Conservation (phyloP, 176 grass and related monocot species). For the Ananas comosus region DNA sequence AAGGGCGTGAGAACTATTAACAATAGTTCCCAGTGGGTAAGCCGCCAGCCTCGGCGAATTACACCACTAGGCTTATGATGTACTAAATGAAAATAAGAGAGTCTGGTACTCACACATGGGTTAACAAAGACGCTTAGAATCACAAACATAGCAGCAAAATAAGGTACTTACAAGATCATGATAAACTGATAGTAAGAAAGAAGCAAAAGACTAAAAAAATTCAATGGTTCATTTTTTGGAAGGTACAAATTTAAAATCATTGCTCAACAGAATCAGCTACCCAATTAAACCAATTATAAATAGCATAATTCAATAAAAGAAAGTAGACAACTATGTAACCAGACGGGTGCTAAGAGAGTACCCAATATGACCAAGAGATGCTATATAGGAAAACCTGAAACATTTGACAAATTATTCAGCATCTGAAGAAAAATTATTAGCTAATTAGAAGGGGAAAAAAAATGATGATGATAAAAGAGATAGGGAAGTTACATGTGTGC, state of each 20-base stretch:
- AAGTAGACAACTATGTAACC: not conserved
- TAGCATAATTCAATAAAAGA: not conserved
- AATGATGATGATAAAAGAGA: conserved; percentile 9
- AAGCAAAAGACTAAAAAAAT: not conserved
- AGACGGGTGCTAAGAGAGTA: conserved; percentile 21
- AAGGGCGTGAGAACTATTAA: too few relatives aligned
- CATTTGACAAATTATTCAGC: conserved; percentile 18
- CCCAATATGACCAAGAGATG: conserved; percentile 92
- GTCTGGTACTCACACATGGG: conserved; percentile 53
- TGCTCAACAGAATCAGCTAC: not conserved
- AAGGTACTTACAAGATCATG: conserved; percentile 58
- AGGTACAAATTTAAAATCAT: not conserved
- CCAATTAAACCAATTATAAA: not conserved
- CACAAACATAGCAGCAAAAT: conserved; percentile 50
- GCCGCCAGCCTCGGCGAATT: too few relatives aligned
- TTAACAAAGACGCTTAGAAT: conserved; percentile 58
- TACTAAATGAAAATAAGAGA: not conserved
- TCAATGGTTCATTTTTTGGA: not conserved
- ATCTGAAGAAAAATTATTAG: conserved; percentile 1
- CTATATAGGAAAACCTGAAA: conserved; percentile 87
- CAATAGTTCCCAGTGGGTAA: too few relatives aligned
- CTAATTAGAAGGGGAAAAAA: not conserved
- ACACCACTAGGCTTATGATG: too few relatives aligned
- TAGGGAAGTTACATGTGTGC: conserved; percentile 48
- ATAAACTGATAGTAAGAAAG: not conserved